Percentiles rank a stretch among this genome's conserved stretches.
These are phyloP conservation scores for Globisporangium nagaii DNA, from an alignment of 352 stramenopile genomes.

Conservation along the genomic window DNA sequence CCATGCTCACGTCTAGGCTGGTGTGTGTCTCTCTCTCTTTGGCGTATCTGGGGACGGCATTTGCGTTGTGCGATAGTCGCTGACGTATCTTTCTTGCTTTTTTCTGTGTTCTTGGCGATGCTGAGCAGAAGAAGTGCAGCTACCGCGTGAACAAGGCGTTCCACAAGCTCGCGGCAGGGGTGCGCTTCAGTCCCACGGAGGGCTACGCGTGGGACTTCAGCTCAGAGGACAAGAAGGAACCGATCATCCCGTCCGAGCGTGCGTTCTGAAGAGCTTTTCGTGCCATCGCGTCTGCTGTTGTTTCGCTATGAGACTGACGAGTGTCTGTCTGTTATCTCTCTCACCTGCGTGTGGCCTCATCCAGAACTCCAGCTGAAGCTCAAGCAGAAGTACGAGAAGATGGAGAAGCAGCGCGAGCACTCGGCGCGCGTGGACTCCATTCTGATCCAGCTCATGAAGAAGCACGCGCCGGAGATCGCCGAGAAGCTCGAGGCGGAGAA, in stretches of 20 bases:
- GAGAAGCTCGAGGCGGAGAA: slow-evolving; percentile 65
- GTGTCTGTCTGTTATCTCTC: background rate
- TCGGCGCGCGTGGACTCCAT: slow-evolving; percentile 78
- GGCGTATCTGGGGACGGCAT: background rate
- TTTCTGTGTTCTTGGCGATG: background rate
- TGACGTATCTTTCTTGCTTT: background rate
- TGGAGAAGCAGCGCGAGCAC: slow-evolving; percentile 84
- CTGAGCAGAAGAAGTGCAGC: slow-evolving; percentile 77
- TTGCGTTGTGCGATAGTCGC: too few relatives aligned
- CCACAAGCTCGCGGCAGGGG: slow-evolving; percentile 58
- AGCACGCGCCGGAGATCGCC: slow-evolving; percentile 79
- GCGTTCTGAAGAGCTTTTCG: slow-evolving; percentile 16
- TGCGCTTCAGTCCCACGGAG: slow-evolving; percentile 82
- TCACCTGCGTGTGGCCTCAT: background rate
- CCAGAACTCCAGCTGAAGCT: slow-evolving; percentile 80
- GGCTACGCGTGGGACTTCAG: slow-evolving; percentile 87
- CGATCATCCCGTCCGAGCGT: slow-evolving; percentile 82
- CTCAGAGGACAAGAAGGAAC: slow-evolving; percentile 78
- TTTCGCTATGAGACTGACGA: background rate
- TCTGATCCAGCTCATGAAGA: slow-evolving; percentile 82
- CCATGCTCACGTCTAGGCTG: slow-evolving; percentile 81
- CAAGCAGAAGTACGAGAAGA: slow-evolving; percentile 85
- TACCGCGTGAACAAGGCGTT: slow-evolving; percentile 85
- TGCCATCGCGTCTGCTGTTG: background rate
- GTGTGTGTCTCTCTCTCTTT: slow-evolving; percentile 24